A percentile compares a stretch with the other conserved stretches of the same genome.
Conservation (phyloP, 163 green algal species). For the Prototheca cutis region DNA sequence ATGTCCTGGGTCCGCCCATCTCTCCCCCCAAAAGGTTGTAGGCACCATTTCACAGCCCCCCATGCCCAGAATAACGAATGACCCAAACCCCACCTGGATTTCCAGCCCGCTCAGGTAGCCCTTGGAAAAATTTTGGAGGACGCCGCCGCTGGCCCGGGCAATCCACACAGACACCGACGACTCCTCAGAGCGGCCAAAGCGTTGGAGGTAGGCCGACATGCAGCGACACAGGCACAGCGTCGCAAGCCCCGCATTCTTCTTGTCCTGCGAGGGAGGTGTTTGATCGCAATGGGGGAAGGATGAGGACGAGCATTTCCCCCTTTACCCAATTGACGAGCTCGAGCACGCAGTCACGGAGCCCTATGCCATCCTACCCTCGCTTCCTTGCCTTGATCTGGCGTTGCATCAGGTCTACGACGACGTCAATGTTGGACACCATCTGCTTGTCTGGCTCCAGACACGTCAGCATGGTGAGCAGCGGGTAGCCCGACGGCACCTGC, state of each 20-base stretch:
- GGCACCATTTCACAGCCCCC: too few relatives aligned
- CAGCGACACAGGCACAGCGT: slow-evolving; percentile 49
- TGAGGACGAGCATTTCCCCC: too few relatives aligned
- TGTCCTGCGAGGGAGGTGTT: slow-evolving; percentile 19
- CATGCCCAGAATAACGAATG: too few relatives aligned
- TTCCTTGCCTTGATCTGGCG: slow-evolving; percentile 45
- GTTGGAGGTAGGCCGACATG: slow-evolving; percentile 38
- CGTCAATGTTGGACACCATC: slow-evolving; percentile 40
- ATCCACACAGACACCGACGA: slow-evolving; percentile 20
- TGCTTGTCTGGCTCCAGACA: slow-evolving; percentile 49
- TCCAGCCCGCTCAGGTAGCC: background rate
- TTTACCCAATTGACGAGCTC: too few relatives aligned
- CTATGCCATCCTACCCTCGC: too few relatives aligned
- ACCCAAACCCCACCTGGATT: background rate
- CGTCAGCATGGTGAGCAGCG: slow-evolving; percentile 47
- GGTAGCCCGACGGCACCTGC: slow-evolving; percentile 44
- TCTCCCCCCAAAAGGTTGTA: too few relatives aligned
- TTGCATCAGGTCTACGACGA: slow-evolving; percentile 49
- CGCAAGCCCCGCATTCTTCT: slow-evolving; percentile 37
- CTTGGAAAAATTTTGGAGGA: background rate
- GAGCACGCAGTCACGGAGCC: too few relatives aligned
- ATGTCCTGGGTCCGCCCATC: too few relatives aligned
- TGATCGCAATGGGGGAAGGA: too few relatives aligned
- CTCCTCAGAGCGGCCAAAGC: slow-evolving; percentile 11
- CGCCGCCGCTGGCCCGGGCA: slow-evolving; percentile 1